Evolutionary conservation across 2,329 filamentous ascomycete genomes (phyloP).

Genomic region (Sporothrix curviconia): DNA sequence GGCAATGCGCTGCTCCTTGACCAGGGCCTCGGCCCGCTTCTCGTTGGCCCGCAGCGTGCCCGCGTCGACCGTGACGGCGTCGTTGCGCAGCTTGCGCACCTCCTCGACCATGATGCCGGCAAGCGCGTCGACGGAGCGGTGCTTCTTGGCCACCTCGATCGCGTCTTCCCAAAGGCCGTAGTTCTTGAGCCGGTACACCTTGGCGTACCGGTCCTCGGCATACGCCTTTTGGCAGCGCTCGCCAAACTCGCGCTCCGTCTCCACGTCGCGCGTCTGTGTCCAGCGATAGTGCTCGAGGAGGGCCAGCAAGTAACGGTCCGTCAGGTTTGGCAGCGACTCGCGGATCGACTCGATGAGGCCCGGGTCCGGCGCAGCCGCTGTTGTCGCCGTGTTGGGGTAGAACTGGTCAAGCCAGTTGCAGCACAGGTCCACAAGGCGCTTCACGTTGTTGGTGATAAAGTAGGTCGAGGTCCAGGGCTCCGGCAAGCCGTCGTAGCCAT

Average conservation of each 20-base stretch:
- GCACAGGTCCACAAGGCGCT: conserved; percentile 53
- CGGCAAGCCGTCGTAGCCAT: conserved; percentile 62
- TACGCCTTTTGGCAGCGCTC: conserved; percentile 45
- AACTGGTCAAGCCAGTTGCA: conserved; percentile 49
- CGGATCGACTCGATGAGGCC: conserved; percentile 40
- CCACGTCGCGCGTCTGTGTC: conserved; percentile 39
- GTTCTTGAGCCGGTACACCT: conserved; percentile 47
- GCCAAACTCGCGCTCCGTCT: conserved; percentile 35
- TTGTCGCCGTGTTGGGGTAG: conserved; percentile 24
- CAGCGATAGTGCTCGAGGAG: conserved; percentile 49
- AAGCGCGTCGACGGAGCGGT: conserved; percentile 48
- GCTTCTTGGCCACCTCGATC: conserved; percentile 52
- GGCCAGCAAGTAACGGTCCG: conserved; percentile 49
- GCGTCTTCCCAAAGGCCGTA: conserved; percentile 52
- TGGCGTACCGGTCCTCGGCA: conserved; percentile 43
- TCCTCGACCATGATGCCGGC: conserved; percentile 51
- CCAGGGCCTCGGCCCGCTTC: conserved; percentile 37
- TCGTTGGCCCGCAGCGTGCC: conserved; percentile 31
- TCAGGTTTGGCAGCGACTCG: conserved; percentile 43
- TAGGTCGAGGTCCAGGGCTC: conserved; percentile 79
- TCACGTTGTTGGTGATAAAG: conserved; percentile 55
- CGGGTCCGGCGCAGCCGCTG: conserved; percentile 28
- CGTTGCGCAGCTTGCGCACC: conserved; percentile 37
- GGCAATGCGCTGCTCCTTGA: conserved; percentile 43
- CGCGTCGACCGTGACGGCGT: conserved; percentile 28